A percentile compares a stretch with the other conserved stretches of the same genome.
Evolutionary conservation across 2,329 filamentous ascomycete genomes (phyloP).

Genomic region (Clarireedia monteithiana): DNA sequence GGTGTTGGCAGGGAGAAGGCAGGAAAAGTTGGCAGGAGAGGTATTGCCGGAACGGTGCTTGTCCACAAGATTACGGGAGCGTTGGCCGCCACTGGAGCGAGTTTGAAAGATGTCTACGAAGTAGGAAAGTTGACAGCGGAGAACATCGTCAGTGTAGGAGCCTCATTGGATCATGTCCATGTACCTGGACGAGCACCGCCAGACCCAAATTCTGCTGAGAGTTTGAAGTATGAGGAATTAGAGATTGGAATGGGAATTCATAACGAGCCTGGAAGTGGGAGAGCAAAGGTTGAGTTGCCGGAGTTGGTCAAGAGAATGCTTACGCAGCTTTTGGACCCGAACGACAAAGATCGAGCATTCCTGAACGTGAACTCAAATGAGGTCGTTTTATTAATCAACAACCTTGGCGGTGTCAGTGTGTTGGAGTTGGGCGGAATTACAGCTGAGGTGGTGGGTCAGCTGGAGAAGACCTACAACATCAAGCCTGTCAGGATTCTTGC

Average conservation of each 20-base stretch:
- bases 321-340: conserved; percentile 51
- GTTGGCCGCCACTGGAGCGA: conserved; percentile 61
- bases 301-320: conserved; percentile 54
- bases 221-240: conserved; percentile 47
- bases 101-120: conserved; percentile 62
- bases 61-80: conserved; percentile 89
- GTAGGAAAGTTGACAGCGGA: conserved; percentile 64
- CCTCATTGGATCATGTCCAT: conserved; percentile 85
- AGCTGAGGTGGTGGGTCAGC: conserved; percentile 55
- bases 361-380: conserved; percentile 51
- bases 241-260: conserved; percentile 69
- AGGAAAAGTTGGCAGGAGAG: conserved; percentile 86
- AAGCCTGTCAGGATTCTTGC: conserved; percentile 53
- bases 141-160: conserved; percentile 79
- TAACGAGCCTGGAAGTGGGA: conserved; percentile 51
- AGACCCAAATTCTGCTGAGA: conserved; percentile 46
- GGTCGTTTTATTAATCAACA: conserved; percentile 60
- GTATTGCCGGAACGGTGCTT: conserved; percentile 84
- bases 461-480: conserved; percentile 50
- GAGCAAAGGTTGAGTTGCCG: conserved; percentile 40
- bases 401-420: conserved; percentile 59
- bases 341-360: conserved; percentile 57
- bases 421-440: conserved; percentile 61
- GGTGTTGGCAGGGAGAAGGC: conserved; percentile 74
- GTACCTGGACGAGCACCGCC: conserved; percentile 65